phyloP scores from a whole-genome alignment of 148 eudicot species.

The Diospyros kaki region DNA sequence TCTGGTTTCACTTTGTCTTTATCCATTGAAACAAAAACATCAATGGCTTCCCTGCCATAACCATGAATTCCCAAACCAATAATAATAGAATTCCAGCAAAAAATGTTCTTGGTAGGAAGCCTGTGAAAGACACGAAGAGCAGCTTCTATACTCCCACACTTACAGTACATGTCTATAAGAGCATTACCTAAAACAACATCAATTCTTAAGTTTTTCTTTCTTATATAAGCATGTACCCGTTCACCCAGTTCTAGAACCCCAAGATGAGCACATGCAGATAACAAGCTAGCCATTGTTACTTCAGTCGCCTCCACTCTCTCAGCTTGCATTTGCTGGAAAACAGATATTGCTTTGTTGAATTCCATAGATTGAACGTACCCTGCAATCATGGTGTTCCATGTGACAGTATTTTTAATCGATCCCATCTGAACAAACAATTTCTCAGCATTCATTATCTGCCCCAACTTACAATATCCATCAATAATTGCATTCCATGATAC shows the following conservation, averaged over 20 bases:
- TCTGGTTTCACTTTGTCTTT: slow-evolving; percentile 25
- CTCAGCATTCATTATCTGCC: slow-evolving; percentile 28
- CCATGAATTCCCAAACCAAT: slow-evolving; percentile 24
- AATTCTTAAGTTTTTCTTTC: slow-evolving; percentile 13
- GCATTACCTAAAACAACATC: slow-evolving; percentile 36
- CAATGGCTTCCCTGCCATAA: slow-evolving; percentile 17
- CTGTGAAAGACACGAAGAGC: slow-evolving; percentile 20
- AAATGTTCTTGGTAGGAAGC: slow-evolving; percentile 17
- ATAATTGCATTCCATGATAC: slow-evolving; percentile 40
- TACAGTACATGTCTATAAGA: slow-evolving; percentile 47
- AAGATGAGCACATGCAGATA: slow-evolving; percentile 43
- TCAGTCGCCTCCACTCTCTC: slow-evolving; percentile 24
- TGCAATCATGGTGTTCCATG: slow-evolving; percentile 45
- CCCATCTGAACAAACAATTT: slow-evolving; percentile 31
- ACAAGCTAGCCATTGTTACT: slow-evolving; percentile 29
- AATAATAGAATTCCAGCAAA: slow-evolving; percentile 28
- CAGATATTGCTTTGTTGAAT: slow-evolving; percentile 24
- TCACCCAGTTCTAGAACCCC: slow-evolving; percentile 41
- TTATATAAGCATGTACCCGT: slow-evolving; percentile 32
- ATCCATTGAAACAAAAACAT: slow-evolving; percentile 17
- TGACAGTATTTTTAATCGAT: slow-evolving; percentile 27
- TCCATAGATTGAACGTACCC: slow-evolving; percentile 33
- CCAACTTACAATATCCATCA: slow-evolving; percentile 39
- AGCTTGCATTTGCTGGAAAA: slow-evolving; percentile 28
- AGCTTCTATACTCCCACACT: slow-evolving; percentile 36